These are phyloP conservation scores for Alternaria sp. DNA, from an alignment of 2,329 filamentous ascomycete genomes.

Conservation along the genomic window DNA sequence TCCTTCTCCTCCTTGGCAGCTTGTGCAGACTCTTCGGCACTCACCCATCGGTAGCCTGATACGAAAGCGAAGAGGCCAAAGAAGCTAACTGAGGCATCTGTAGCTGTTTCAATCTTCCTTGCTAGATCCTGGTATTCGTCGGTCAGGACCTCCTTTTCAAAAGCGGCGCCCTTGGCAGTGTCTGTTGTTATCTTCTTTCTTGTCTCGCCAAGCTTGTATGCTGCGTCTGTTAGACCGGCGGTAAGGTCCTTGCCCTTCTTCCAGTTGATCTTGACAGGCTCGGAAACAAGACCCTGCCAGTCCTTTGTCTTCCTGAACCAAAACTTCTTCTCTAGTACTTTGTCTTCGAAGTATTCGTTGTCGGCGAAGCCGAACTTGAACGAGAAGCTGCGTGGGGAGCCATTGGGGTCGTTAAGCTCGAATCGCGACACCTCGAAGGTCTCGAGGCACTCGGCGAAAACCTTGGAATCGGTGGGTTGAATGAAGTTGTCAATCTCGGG, in stretches of 20 bases:
- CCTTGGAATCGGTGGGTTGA: slow-evolving; percentile 77
- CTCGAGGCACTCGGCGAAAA: slow-evolving; percentile 74
- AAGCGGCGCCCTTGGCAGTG: slow-evolving; percentile 47
- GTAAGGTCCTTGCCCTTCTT: slow-evolving; percentile 81
- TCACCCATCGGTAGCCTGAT: slow-evolving; percentile 69
- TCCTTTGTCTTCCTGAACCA: slow-evolving; percentile 77
- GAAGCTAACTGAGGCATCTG: slow-evolving; percentile 76
- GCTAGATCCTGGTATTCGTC: slow-evolving; percentile 64
- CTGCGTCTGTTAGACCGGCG: slow-evolving; percentile 77
- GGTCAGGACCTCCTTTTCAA: slow-evolving; percentile 64
- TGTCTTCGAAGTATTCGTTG: slow-evolving; percentile 85
- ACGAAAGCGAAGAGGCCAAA: slow-evolving; percentile 88
- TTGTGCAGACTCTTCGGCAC: slow-evolving; percentile 73
- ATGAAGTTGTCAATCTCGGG: slow-evolving; percentile 88
- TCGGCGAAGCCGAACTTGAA: slow-evolving; percentile 76
- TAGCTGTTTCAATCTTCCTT: slow-evolving; percentile 63
- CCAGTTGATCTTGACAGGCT: slow-evolving; percentile 87
- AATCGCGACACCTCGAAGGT: slow-evolving; percentile 79
- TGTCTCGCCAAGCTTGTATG: slow-evolving; percentile 73
- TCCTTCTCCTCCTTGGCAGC: slow-evolving; percentile 69
- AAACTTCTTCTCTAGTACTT: slow-evolving; percentile 87
- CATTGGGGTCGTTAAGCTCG: slow-evolving; percentile 72
- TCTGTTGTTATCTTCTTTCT: slow-evolving; percentile 52
- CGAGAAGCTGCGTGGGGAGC: slow-evolving; percentile 81
- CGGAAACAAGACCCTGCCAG: slow-evolving; percentile 81